phyloP scores from a whole-genome alignment of 345 rosid genomes.

The Hypericum perforatum region DNA sequence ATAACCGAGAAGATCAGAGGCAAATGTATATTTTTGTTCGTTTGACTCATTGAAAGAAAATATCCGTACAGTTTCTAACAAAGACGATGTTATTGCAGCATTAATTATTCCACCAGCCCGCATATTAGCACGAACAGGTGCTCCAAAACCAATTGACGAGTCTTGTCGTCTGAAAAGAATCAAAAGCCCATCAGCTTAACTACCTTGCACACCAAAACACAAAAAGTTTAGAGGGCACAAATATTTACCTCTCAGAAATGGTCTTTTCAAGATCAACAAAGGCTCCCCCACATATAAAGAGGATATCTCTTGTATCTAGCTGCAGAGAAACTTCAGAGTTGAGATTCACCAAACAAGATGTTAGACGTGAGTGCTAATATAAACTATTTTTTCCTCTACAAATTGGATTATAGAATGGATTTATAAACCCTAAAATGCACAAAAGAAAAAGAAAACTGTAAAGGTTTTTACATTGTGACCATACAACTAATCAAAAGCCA shows the following conservation, averaged over 20 bases:
- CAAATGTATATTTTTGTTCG: neutral
- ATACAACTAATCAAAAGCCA: constrained; percentile 8
- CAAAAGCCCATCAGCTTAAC: constrained; percentile 7
- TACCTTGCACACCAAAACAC: constrained; percentile 9
- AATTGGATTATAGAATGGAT: no score
- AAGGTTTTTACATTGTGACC: neutral
- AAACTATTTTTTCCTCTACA: no score
- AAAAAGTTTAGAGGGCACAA: neutral
- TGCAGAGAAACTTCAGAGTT: constrained; percentile 20
- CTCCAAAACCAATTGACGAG: constrained; percentile 96
- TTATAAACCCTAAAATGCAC: no score
- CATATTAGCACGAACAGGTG: constrained; percentile 95
- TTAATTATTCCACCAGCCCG: constrained; percentile 54
- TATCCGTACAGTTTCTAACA: constrained; percentile 72
- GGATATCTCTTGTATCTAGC: constrained; percentile 93
- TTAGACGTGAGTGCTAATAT: no score
- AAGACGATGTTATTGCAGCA: constrained; percentile 71
- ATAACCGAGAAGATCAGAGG: no score
- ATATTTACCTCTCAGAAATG: constrained; percentile 72
- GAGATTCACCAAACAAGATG: neutral
- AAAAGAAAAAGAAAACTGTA: no score
- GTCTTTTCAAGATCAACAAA: constrained; percentile 90
- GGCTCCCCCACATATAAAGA: constrained; percentile 95
- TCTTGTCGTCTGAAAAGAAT: constrained; percentile 64
- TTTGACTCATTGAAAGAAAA: neutral